These are phyloP conservation scores for Elsinoe perseae DNA, from an alignment of 2,329 filamentous ascomycete species.

Conservation along the genomic window DNA sequence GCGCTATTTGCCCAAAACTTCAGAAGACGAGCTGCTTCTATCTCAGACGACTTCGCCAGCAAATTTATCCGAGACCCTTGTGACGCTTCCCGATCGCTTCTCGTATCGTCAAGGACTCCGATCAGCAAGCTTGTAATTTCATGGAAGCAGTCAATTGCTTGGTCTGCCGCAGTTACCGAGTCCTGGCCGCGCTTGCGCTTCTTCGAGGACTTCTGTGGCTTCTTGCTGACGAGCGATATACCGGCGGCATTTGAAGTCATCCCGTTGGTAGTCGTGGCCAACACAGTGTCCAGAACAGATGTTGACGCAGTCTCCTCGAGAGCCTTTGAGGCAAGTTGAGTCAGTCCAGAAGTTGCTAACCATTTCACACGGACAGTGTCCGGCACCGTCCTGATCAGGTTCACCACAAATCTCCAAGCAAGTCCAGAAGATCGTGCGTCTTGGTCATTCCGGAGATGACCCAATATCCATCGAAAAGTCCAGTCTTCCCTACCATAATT, in stretches of 20 bases:
- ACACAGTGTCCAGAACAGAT: neutral
- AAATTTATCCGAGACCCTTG: neutral
- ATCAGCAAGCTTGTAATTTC: neutral
- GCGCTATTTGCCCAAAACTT: neutral
- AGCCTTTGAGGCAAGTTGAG: constrained; percentile 6
- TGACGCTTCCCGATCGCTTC: neutral
- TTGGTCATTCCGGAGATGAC: constrained; percentile 45
- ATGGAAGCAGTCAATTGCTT: neutral
- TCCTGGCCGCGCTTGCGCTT: constrained; percentile 4
- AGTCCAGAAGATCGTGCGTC: constrained; percentile 37
- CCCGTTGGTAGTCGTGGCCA: neutral
- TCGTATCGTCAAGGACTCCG: neutral
- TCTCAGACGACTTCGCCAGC: neutral
- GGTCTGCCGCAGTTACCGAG: neutral
- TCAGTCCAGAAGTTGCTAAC: constrained; percentile 4
- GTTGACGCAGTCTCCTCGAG: constrained; percentile 1
- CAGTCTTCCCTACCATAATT: constrained; percentile 50
- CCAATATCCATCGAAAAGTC: constrained; percentile 59
- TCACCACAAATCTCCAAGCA: constrained; percentile 50
- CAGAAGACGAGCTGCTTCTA: neutral
- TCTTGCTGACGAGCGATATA: neutral
- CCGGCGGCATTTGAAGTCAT: neutral
- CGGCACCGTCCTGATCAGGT: constrained; percentile 12
- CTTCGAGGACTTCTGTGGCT: neutral
- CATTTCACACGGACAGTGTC: constrained; percentile 14